Percentiles rank a stretch among this genome's conserved stretches.
Evolutionary conservation across 441 rosid species (phyloP).

Genomic region (Biscutella auriculata): DNA sequence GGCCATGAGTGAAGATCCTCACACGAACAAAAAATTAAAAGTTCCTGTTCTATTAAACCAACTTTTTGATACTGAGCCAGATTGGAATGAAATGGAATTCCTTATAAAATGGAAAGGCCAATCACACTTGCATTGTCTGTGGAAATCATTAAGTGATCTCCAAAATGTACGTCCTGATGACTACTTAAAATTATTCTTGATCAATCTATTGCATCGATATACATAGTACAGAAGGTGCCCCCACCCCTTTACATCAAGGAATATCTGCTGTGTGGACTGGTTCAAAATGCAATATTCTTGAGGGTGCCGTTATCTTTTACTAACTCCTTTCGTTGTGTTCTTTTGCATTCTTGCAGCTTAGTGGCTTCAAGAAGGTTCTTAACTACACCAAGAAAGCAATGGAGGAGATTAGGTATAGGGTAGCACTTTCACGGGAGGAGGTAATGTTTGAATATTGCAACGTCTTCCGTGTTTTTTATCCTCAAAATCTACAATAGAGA

Average conservation of each 20-base stretch:
- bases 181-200: conserved; percentile 2
- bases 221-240: not conserved
- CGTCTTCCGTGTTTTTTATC: not conserved
- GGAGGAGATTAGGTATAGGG: conserved; percentile 78
- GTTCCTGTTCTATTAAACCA: conserved; percentile 69
- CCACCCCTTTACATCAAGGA: not conserved
- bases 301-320: not conserved
- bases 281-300: not conserved
- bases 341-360: conserved; percentile 54
- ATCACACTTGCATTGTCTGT: conserved; percentile 96
- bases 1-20: conserved; percentile 72
- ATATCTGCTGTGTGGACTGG: not conserved
- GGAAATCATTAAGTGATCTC: conserved; percentile 77
- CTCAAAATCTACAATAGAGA: not conserved
- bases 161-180: conserved; percentile 60
- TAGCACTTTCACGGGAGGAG: conserved; percentile 83
- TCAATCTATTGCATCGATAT: conserved; percentile 3
- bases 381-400: conserved; percentile 82
- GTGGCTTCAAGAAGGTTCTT: conserved; percentile 92
- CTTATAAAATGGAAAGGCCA: conserved; percentile 99
- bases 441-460: conserved; percentile 29
- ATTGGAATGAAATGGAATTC: conserved; percentile 90
- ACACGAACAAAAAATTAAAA: conserved; percentile 40
- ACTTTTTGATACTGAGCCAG: conserved; percentile 68
- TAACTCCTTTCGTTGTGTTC: not conserved